A percentile compares a stretch with the other conserved stretches of the same genome.
Conservation (phyloP, 805 yeast species). For the Dipodascus albidus region DNA sequence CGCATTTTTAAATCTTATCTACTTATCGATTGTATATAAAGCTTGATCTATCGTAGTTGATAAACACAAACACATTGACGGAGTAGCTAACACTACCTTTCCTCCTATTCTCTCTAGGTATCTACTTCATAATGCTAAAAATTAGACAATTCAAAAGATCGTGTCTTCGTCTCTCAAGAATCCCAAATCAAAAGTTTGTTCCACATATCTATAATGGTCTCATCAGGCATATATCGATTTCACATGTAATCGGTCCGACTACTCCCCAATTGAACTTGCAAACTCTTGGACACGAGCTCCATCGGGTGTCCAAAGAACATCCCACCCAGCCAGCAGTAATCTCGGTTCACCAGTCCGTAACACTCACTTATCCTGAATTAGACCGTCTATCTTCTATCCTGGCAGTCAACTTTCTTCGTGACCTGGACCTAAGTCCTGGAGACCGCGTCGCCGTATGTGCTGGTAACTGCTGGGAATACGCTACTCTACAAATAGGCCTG, state of each 20-base stretch:
- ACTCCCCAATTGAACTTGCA: slow-evolving; percentile 7
- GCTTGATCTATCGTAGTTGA: too few species aligned
- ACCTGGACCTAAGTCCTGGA: slow-evolving; percentile 12
- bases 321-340: slow-evolving; percentile 14
- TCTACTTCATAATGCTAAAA: too few species aligned
- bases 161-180: too few species aligned
- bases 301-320: slow-evolving; percentile 8
- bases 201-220: too few species aligned
- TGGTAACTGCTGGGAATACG: slow-evolving; percentile 22
- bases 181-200: too few species aligned
- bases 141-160: too few species aligned
- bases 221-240: background rate
- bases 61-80: too few species aligned
- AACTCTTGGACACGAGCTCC: slow-evolving; percentile 11
- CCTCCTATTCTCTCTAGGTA: too few species aligned
- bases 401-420: slow-evolving; percentile 14
- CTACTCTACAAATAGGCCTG: slow-evolving; percentile 19
- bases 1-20: background rate
- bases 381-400: slow-evolving; percentile 11
- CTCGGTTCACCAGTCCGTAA: slow-evolving; percentile 14
- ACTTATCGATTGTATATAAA: too few species aligned
- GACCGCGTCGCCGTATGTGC: slow-evolving; percentile 21
- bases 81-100: too few species aligned
- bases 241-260: slow-evolving; percentile 12
- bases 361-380: slow-evolving; percentile 13